Evolutionary conservation across 129 eudicot species (phyloP), one percentile per base, ranked within the genome.

Genomic region (Helianthus annuus): DNA sequence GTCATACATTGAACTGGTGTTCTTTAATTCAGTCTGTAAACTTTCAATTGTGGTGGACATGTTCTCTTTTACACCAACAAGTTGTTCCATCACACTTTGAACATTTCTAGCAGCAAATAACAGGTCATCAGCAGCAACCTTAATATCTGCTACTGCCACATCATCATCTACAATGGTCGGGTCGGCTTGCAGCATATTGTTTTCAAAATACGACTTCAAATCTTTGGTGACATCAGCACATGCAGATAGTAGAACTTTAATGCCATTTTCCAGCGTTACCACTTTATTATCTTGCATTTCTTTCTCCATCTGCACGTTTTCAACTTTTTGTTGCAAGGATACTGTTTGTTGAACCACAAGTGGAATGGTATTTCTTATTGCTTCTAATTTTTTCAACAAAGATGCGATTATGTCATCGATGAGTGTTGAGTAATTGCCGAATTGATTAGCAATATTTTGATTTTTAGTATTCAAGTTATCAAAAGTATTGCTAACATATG

Each of bases 341-440:
- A 58, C 68, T 14, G 61, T 48, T 64, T 85, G 76, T 55, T 85
- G 81, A 59, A 65, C 74, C 74, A 78, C n/a, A 54, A 69, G 64
- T 58, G 77, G 64, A 55, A 82, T 22, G 66, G 69, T 60, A 74
- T 80, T 80, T 60, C 77, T 87, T 69, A 82, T 74, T 44, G 78
- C 74, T 48, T 48, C 76, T 52, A 88, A 60, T 57, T 87, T 86
- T 70, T 56, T 60, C 69, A 83, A 57, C 58, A 90, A 67, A 69
- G 84, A 81, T 39, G 79, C 80, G 69, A 84, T 81, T 32, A 84
- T 74, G 61, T 81, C 85, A 74, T 90, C 91, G 83, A 90, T 22
- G 39, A 62, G 75, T 53, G 81, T 67, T 42, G 90, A 87, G 61
- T 76, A 82, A 64, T 69, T 53, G 42, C 76, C 80, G 71, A 94